phyloP scores from a whole-genome alignment of 257 asterid species.

The Phtheirospermum japonicum region DNA sequence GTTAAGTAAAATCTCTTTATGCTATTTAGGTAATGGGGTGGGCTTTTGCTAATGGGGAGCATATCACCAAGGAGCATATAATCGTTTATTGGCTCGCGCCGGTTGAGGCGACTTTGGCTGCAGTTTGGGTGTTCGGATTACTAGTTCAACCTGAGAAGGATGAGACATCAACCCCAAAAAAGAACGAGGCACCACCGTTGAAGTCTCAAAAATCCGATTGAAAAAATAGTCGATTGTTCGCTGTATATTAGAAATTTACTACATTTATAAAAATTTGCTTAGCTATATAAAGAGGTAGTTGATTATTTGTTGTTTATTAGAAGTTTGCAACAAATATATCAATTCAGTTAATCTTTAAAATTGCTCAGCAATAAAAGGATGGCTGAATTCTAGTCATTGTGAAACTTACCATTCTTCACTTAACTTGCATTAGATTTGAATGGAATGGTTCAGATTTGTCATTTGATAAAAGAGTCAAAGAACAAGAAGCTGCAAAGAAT shows the following conservation, averaged over 20 bases:
- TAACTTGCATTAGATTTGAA: too few species aligned
- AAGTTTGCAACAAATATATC: too few species aligned
- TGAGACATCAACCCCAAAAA: slow-evolving; percentile 17
- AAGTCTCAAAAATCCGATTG: slow-evolving; percentile 45
- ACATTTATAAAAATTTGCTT: slow-evolving; percentile 10
- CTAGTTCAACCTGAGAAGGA: slow-evolving; percentile 36
- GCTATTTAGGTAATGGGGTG: slow-evolving; percentile 80
- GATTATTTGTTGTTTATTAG: too few species aligned
- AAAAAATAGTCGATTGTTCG: not conserved
- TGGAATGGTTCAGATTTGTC: too few species aligned
- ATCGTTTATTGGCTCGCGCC: slow-evolving; percentile 95
- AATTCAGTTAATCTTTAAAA: too few species aligned
- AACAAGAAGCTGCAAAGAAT: too few species aligned
- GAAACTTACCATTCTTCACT: too few species aligned
- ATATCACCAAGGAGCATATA: slow-evolving; percentile 70
- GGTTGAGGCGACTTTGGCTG: slow-evolving; percentile 68
- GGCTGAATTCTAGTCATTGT: too few species aligned
- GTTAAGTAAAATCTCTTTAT: too few species aligned
- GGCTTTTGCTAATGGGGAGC: slow-evolving; percentile 85
- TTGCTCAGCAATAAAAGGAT: too few species aligned
- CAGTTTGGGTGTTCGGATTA: slow-evolving; percentile 60
- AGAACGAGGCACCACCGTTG: slow-evolving; percentile 28
- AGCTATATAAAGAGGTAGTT: not conserved
- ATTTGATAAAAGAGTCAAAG: too few species aligned
- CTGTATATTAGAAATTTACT: slow-evolving; percentile 25